Evolutionary conservation across 2,329 filamentous ascomycete genomes (phyloP).

Genomic region (Aurifilum marmelostoma): DNA sequence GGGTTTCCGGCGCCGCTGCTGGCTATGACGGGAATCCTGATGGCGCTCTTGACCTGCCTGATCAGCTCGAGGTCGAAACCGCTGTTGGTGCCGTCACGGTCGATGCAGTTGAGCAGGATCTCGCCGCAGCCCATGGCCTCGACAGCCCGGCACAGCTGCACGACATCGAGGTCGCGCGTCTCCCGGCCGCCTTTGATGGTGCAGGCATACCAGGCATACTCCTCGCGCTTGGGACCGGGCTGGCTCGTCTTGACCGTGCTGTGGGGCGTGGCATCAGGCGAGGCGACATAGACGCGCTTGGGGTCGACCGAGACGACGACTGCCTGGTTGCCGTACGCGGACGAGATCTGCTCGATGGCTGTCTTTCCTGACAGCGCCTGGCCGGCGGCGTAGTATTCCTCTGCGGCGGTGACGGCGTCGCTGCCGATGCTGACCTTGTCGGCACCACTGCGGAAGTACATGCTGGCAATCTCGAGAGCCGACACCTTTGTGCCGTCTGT

Average conservation of each 20-base stretch:
- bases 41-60: slow-evolving; percentile 79
- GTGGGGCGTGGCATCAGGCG: slow-evolving; percentile 55
- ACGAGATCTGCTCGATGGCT: slow-evolving; percentile 92
- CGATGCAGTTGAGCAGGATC: slow-evolving; percentile 95
- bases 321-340: slow-evolving; percentile 93
- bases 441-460: slow-evolving; percentile 97
- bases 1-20: slow-evolving; percentile 90
- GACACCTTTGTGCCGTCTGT: slow-evolving; percentile 84
- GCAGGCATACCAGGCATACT: slow-evolving; percentile 94
- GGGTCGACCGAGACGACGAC: slow-evolving; percentile 96
- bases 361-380: slow-evolving; percentile 76
- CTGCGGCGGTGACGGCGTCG: slow-evolving; percentile 89
- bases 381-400: slow-evolving; percentile 80
- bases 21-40: slow-evolving; percentile 93
- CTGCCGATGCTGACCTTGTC: slow-evolving; percentile 98
- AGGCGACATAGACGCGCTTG: slow-evolving; percentile 81
- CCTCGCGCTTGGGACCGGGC: slow-evolving; percentile 75
- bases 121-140: slow-evolving; percentile 96
- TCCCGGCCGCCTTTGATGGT: slow-evolving; percentile 95
- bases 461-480: slow-evolving; percentile 87
- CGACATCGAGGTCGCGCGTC: slow-evolving; percentile 89
- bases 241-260: slow-evolving; percentile 72
- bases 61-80: slow-evolving; percentile 96
- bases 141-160: slow-evolving; percentile 84
- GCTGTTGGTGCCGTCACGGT: slow-evolving; percentile 91